A percentile compares a stretch with the other conserved stretches of the same genome.
Evolutionary conservation across 2,329 filamentous ascomycete genomes (phyloP).

Genomic region (Nectriaceae sp.): DNA sequence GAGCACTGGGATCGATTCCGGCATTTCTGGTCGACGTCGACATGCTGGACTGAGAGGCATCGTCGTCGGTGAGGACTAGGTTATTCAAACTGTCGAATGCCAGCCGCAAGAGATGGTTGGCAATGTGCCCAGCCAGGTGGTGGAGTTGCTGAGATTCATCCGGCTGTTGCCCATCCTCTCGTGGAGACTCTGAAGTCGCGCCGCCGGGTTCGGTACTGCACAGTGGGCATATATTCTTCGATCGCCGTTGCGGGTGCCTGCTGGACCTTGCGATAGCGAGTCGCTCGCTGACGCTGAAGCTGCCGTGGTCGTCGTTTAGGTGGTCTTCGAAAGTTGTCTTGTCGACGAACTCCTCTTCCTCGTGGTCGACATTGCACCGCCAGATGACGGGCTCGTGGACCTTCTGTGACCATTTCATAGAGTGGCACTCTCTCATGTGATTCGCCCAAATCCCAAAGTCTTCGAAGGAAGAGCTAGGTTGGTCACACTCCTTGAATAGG

Average conservation of each 20-base stretch:
- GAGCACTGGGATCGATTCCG: too few species aligned
- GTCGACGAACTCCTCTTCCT: background rate
- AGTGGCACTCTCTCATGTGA: background rate
- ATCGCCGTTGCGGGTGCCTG: background rate
- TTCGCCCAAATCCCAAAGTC: background rate
- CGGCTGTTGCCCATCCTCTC: background rate
- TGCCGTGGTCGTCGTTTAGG: background rate
- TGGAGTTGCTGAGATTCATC: background rate
- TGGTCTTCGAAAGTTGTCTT: background rate
- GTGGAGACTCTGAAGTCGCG: background rate
- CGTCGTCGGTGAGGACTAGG: too few species aligned
- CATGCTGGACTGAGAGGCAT: too few species aligned
- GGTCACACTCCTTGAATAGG: background rate
- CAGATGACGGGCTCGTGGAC: background rate
- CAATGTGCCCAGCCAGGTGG: background rate
- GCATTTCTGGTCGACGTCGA: too few species aligned
- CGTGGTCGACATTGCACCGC: background rate
- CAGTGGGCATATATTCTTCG: background rate
- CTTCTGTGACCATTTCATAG: background rate
- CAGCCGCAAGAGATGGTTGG: background rate
- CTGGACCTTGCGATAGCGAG: background rate
- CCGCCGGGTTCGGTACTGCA: background rate
- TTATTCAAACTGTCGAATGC: background rate
- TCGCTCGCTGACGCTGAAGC: background rate
- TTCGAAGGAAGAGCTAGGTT: background rate